These are phyloP conservation scores for Reticulascus tulasneorum DNA, from an alignment of 2,329 filamentous ascomycete species.

Conservation along the genomic window DNA sequence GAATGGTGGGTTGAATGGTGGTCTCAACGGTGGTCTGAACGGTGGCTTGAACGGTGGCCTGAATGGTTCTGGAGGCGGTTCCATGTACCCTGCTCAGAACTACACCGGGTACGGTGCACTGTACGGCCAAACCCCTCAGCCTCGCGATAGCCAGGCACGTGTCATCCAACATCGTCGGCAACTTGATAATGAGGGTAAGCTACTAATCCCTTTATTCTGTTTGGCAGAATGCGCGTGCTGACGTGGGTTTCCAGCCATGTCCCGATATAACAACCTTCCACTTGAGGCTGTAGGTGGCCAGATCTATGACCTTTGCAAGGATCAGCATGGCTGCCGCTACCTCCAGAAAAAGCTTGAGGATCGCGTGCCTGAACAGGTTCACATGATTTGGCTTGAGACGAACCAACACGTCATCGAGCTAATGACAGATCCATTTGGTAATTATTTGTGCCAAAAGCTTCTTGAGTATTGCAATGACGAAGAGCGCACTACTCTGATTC, in stretches of 20 bases:
- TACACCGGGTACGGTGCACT: slow-evolving; percentile 54
- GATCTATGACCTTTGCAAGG: slow-evolving; percentile 90
- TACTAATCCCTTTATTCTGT: background rate
- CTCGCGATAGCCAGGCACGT: slow-evolving; percentile 71
- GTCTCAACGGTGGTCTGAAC: background rate
- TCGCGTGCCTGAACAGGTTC: slow-evolving; percentile 74
- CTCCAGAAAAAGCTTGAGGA: slow-evolving; percentile 97
- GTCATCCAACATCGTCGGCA: slow-evolving; percentile 72
- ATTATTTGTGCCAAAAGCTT: slow-evolving; percentile 98
- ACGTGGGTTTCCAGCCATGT: slow-evolving; percentile 53
- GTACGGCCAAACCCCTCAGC: slow-evolving; percentile 49
- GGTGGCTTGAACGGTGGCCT: background rate
- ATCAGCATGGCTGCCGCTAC: slow-evolving; percentile 96
- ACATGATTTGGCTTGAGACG: slow-evolving; percentile 92
- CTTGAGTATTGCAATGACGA: slow-evolving; percentile 94
- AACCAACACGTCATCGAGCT: slow-evolving; percentile 91
- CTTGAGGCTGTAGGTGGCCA: slow-evolving; percentile 77
- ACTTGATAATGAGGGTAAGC: slow-evolving; percentile 66
- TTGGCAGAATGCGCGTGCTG: slow-evolving; percentile 22
- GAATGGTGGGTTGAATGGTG: slow-evolving; percentile 28
- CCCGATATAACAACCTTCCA: slow-evolving; percentile 77
- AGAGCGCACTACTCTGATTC: slow-evolving; percentile 87
- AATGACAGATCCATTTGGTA: slow-evolving; percentile 98
- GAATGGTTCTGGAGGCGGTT: too few species aligned
- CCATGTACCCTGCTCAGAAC: slow-evolving; percentile 52